Evolutionary conservation across 2,329 filamentous ascomycete genomes (phyloP), one percentile per base, ranked within the genome.

Genomic region (Trichoderma guizhouense): DNA sequence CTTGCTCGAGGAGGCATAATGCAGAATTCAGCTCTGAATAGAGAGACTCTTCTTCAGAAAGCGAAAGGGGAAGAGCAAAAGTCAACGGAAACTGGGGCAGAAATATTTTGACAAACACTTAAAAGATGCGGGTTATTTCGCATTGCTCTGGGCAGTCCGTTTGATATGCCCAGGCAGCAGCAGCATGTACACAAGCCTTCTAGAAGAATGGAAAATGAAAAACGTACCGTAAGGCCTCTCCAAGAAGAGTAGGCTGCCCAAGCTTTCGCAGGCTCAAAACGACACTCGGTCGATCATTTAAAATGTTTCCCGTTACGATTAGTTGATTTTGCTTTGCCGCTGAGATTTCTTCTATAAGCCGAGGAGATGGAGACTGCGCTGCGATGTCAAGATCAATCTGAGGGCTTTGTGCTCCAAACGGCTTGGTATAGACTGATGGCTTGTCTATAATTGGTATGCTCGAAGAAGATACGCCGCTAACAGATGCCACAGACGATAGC

Each of bases 401-500:
- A 32, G 57, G 64, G 51, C 74, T 69, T 55, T 76, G 75, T 60
- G 76, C 72, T 51, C 77, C 75, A 14, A 78, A 79, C 53, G 80
- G 73, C 71, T 79, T 83, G 24, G 80, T 77, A 65, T 85, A 83
- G 21, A 82, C 75, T 5, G 78, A 76, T 6, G 81, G 80, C 51
- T 83, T 78, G 58, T 86, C 83, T 26, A 79, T 77, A 24, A 81
- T 73, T 7, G 81, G 77, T 11, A 79, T 75, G 15, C 77, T 78
- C 53, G 82, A 76, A 14, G 79, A 77, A 71, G 82, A 81, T 8
- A 81, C 77, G 11, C 83, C 83, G 65, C 84, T 83, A 26, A 86
- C 80, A 0, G 86, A 88, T 1, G 87, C 88, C 57, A 85, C 81
- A 0, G 87, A 89, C 2, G 87, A 88, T 64, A 87, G 82, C 47